These are phyloP conservation scores for Parafenestella ontariensis DNA, from an alignment of 2,329 filamentous ascomycete species.

Conservation along the genomic window DNA sequence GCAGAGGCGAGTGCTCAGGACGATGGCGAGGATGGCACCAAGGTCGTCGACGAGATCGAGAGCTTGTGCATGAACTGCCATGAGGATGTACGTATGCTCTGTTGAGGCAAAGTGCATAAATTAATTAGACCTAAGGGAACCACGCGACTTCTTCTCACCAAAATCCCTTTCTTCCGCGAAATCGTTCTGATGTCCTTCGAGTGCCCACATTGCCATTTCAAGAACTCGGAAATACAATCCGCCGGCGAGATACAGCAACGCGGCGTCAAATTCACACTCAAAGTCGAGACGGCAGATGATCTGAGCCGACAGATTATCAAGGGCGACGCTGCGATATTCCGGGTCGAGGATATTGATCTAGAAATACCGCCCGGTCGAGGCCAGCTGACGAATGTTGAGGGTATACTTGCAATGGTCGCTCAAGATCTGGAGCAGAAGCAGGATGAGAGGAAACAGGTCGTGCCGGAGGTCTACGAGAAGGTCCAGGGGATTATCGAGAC, in stretches of 20 bases:
- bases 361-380: slow-evolving; percentile 92
- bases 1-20: slow-evolving; percentile 48
- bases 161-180: slow-evolving; percentile 96
- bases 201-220: slow-evolving; percentile 86
- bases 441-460: slow-evolving; percentile 76
- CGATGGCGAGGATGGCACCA: slow-evolving; percentile 50
- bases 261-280: slow-evolving; percentile 83
- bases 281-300: slow-evolving; percentile 74
- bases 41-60: slow-evolving; percentile 61
- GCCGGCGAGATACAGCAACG: slow-evolving; percentile 91
- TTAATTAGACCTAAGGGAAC: slow-evolving; percentile 66
- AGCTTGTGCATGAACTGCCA: slow-evolving; percentile 64
- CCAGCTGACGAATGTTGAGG: slow-evolving; percentile 92
- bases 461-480: slow-evolving; percentile 80
- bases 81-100: slow-evolving; percentile 49
- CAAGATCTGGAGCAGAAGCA: slow-evolving; percentile 84
- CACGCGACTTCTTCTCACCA: slow-evolving; percentile 86
- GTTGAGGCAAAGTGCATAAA: not conserved
- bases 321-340: slow-evolving; percentile 83
- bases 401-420: slow-evolving; percentile 78
- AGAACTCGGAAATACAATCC: slow-evolving; percentile 92
- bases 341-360: slow-evolving; percentile 88
- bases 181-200: slow-evolving; percentile 97
- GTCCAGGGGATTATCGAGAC: slow-evolving; percentile 77
- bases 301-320: slow-evolving; percentile 90